These are phyloP conservation scores for Lepidium sativum DNA, from an alignment of 345 rosid genomes.

Conservation along the genomic window DNA sequence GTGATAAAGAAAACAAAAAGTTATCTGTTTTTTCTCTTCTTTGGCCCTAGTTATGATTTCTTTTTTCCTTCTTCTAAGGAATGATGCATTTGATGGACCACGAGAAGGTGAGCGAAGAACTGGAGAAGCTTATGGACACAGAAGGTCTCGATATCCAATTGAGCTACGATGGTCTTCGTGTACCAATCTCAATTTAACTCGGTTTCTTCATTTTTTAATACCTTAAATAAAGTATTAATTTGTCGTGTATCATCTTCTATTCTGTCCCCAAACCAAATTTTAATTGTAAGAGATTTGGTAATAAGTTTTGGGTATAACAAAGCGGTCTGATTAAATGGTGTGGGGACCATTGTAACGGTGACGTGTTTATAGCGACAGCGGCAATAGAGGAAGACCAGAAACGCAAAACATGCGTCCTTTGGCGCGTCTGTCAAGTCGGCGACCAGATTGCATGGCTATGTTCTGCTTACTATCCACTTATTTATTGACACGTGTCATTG, in stretches of 20 bases:
- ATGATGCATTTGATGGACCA: slow-evolving; percentile 99
- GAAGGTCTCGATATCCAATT: slow-evolving; percentile 71
- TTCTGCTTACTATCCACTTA: slow-evolving; percentile 1
- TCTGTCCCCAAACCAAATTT: not conserved
- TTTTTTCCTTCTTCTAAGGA: slow-evolving; percentile 30
- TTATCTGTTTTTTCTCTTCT: not conserved
- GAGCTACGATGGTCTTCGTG: slow-evolving; percentile 78
- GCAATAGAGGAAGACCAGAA: slow-evolving; percentile 13
- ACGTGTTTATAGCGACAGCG: not conserved
- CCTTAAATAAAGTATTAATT: not conserved
- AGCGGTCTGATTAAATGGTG: slow-evolving; percentile 6
- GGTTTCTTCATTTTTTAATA: not conserved
- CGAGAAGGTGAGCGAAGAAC: slow-evolving; percentile 53
- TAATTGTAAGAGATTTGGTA: not conserved
- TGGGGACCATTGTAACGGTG: slow-evolving; percentile 7
- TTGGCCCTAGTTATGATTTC: not conserved
- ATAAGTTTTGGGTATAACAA: not conserved
- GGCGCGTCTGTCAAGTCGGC: slow-evolving; percentile 12
- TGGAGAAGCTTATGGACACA: slow-evolving; percentile 44
- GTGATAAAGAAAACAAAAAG: not conserved
- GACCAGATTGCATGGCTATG: slow-evolving; percentile 35
- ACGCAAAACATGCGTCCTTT: slow-evolving; percentile 15
- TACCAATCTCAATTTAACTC: slow-evolving; percentile 51
- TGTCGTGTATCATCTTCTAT: not conserved
- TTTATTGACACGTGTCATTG: slow-evolving; percentile 11